phyloP scores from a whole-genome alignment of 306 rosid genomes.

The Glycine latifolia region DNA sequence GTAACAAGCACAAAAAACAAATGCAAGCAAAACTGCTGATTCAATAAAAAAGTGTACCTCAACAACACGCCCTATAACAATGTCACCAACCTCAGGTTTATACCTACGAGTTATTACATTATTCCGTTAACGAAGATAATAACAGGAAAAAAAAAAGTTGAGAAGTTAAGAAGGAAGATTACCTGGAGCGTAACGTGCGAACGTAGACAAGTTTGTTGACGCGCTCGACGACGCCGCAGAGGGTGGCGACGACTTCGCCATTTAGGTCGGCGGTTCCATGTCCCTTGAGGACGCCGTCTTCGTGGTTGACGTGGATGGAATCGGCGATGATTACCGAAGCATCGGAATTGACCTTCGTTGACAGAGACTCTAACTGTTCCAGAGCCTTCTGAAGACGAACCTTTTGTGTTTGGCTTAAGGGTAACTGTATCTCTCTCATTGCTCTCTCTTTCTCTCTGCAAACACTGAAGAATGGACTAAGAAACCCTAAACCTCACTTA shows the following conservation, averaged over 20 bases:
- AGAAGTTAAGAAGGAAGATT: neutral
- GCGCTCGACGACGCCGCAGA: slow-evolving; percentile 88
- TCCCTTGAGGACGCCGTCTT: slow-evolving; percentile 83
- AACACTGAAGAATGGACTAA: neutral
- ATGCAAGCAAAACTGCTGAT: neutral
- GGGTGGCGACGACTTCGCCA: slow-evolving; percentile 80
- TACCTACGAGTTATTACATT: slow-evolving; percentile 56
- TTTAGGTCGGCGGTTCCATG: slow-evolving; percentile 82
- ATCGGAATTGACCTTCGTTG: slow-evolving; percentile 72
- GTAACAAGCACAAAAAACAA: neutral
- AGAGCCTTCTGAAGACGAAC: slow-evolving; percentile 78
- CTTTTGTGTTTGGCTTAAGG: slow-evolving; percentile 90
- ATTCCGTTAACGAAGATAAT: slow-evolving; percentile 19
- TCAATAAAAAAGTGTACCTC: slow-evolving; percentile 58
- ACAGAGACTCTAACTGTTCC: slow-evolving; percentile 65
- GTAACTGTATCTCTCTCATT: slow-evolving; percentile 59
- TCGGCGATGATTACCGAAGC: slow-evolving; percentile 88
- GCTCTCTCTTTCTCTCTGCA: neutral
- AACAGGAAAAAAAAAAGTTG: neutral
- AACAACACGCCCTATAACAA: slow-evolving; percentile 79
- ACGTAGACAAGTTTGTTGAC: slow-evolving; percentile 93
- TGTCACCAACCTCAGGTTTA: slow-evolving; percentile 97
- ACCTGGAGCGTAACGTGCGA: slow-evolving; percentile 79
- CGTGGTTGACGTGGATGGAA: slow-evolving; percentile 77
- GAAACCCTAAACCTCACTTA: too few relatives aligned